Base-by-base conservation (phyloP, 192 early-diverging fungal species). In the Backusella mclennaniae region DNA sequence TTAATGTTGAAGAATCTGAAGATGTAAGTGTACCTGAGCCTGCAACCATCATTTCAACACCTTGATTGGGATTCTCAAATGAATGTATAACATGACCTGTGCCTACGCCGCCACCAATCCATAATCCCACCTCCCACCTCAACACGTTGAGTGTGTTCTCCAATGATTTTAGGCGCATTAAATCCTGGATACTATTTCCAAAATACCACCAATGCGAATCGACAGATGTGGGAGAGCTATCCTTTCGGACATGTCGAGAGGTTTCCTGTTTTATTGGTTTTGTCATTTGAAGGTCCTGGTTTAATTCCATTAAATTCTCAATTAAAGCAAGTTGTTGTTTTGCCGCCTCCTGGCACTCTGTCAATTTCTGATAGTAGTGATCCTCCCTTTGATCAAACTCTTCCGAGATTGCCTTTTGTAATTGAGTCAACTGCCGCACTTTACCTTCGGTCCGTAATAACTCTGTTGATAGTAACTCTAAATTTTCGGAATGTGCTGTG, bases 391-490 rank as follows among this genome's bases (percentile, higher is more conserved):
- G 41, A 12, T 80, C 79, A 14, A 73, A 56, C 15, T 74, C 59
- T 23, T 73, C 75, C 23, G 42, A 41, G 2, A 80, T 39, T 23
- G 52, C 14, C 0, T 73, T 49, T 31, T 77, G 69, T 15, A 80
- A 49, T 67, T 39, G 17, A 6, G 76, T 68, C 9, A 80, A 66
- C 21, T 76, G 66, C 23, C 79, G 36, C 14, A 76, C 72, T 49
- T 56, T 59, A 23, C 79, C 53, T 66, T 80, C 79, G 3, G 71
- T 26, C 26, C 38, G 35, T 52, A 80, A 69, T 26, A 76, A 23
- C 8, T 80, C 75, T n/a, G 71, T 77, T 12, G 79, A 80, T 23
- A 80, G 41, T n/a, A 66, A 53, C 69, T 80, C 79, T 6, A 80
- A 72, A 56, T 73, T 26, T 63, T 80, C 79, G 7, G 79, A 80